phyloP scores from a whole-genome alignment of 202 grass and related monocot species.

The Alloteropsis angusta region DNA sequence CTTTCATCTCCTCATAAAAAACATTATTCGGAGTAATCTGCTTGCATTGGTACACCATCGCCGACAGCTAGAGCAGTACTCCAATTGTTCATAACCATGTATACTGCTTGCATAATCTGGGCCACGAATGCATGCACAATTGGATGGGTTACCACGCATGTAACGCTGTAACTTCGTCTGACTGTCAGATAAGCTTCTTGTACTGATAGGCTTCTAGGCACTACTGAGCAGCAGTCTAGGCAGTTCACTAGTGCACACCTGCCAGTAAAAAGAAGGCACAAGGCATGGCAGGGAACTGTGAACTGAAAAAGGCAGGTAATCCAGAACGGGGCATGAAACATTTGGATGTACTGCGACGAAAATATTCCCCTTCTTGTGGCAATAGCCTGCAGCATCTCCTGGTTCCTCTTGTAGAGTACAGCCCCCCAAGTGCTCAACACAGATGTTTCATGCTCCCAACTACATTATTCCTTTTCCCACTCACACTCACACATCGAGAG shows the following conservation, averaged over 20 bases:
- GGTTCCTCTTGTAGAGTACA: not conserved
- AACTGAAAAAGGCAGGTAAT: slow-evolving; percentile 12
- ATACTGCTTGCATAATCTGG: too few species aligned
- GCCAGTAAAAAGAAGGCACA: slow-evolving; percentile 4
- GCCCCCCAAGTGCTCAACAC: slow-evolving; percentile 16
- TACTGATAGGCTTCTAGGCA: too few species aligned
- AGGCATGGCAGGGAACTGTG: not conserved
- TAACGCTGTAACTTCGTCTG: not conserved
- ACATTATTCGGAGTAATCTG: too few species aligned
- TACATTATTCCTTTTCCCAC: slow-evolving; percentile 34
- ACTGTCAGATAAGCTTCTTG: not conserved
- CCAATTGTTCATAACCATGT: too few species aligned
- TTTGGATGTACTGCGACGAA: slow-evolving; percentile 26
- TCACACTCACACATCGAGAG: not conserved
- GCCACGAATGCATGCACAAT: too few species aligned
- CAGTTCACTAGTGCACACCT: not conserved
- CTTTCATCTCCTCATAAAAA: too few species aligned
- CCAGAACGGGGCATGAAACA: slow-evolving; percentile 21
- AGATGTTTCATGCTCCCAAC: slow-evolving; percentile 41
- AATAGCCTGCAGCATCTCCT: slow-evolving; percentile 30
- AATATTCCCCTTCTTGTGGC: slow-evolving; percentile 23
- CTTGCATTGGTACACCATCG: too few species aligned
- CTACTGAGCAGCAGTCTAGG: not conserved
- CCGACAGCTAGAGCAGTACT: too few species aligned
- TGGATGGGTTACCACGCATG: too few species aligned